Evolutionary conservation across 306 rosid genomes (phyloP), one percentile per base, ranked within the genome.

Genomic region (Malus sieversii): DNA sequence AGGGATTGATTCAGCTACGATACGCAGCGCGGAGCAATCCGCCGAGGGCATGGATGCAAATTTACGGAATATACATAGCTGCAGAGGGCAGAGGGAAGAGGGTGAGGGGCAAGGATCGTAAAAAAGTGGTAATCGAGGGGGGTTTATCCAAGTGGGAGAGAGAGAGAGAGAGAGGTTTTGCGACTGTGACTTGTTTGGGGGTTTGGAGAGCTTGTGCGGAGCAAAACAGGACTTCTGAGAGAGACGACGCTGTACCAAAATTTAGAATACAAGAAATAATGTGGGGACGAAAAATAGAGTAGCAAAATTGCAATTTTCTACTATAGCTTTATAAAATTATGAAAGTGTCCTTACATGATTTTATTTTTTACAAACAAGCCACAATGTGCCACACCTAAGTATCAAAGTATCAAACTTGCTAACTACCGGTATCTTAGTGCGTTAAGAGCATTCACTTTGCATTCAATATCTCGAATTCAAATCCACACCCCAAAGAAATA

Each of bases 81-180:
- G 74, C 77, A 32, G 75, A 66, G 61, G 63, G 74, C 77, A 32
- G 75, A 66, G 61, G 63, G 52, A 23, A 72, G 64, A 70, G 44
- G 78, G 19, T 48, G 33, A 22, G 59, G 77, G 74, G 77, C 23
- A 66, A 58, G 81, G 88, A 87, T 82, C 85, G 86, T 75, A 68
- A 77, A 67, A 59, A 65, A 27, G 23, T 16, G 48, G 16, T 19
- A 58, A 70, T 60, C 68, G 74, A 71, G 45, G 74, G 66, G 58
- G 77, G 61, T n/a, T 29, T 62, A 42, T 42, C 16, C 42, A 40
- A 59, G 66, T 5, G 35, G 33, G 75, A 30, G 66, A 78, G 75
- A 72, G 68, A 78, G 75, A 72, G 68, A 38, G 58, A 52, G 8
- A 73, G 64, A 46, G 86, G 78, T 75, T 81, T 75, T 66, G 85